Evolutionary conservation across 2,329 filamentous ascomycete genomes (phyloP).

Genomic region (Diplocarpon rosae): DNA sequence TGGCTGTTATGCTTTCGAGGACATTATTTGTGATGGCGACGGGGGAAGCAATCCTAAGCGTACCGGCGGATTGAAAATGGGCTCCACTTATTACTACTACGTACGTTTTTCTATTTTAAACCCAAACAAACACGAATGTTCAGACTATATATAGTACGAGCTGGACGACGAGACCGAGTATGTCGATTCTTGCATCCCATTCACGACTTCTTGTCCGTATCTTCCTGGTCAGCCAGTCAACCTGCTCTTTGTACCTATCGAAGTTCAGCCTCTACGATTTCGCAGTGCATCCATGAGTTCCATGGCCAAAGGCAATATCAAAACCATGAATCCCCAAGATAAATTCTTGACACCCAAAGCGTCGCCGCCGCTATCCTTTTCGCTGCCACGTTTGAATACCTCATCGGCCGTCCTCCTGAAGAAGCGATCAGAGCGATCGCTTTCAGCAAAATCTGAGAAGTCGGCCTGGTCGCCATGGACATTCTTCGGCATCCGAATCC

Average conservation of each 20-base stretch:
- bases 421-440: slow-evolving; percentile 20
- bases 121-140: slow-evolving; percentile 20
- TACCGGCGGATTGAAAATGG: slow-evolving; percentile 80
- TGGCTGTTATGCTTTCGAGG: slow-evolving; percentile 76
- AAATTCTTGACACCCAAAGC: slow-evolving; percentile 62
- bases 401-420: slow-evolving; percentile 29
- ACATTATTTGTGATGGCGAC: slow-evolving; percentile 71
- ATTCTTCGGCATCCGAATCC: slow-evolving; percentile 23
- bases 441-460: slow-evolving; percentile 21
- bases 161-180: slow-evolving; percentile 68
- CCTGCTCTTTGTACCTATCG: slow-evolving; percentile 66
- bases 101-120: slow-evolving; percentile 41
- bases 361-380: slow-evolving; percentile 38
- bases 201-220: slow-evolving; percentile 71
- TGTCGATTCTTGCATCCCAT: slow-evolving; percentile 60
- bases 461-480: slow-evolving; percentile 22
- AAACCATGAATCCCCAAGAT: slow-evolving; percentile 68
- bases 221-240: slow-evolving; percentile 84
- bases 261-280: slow-evolving; percentile 44
- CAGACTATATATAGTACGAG: slow-evolving; percentile 53
- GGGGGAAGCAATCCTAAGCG: slow-evolving; percentile 43
- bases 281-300: slow-evolving; percentile 58
- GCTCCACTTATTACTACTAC: slow-evolving; percentile 91
- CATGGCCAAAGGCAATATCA: slow-evolving; percentile 45
- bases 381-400: slow-evolving; percentile 35